Evolutionary conservation across 768 basidiomycete genomes (phyloP).

Genomic region (Tylopilus subfusipes): DNA sequence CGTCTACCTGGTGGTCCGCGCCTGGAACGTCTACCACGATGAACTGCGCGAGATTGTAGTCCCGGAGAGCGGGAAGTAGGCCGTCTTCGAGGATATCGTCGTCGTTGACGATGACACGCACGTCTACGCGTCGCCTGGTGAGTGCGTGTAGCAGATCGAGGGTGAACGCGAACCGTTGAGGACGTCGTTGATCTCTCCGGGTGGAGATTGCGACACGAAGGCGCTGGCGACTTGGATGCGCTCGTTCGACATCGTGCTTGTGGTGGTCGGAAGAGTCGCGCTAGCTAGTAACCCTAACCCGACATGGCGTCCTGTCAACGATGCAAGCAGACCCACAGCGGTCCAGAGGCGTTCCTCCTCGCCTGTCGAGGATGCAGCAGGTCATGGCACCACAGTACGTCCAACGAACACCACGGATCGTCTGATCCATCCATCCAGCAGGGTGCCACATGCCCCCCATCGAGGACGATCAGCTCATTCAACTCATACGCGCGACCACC

Average conservation of each 20-base stretch:
- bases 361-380: constrained; percentile 32
- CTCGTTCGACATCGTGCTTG: constrained; percentile 48
- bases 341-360: constrained; percentile 32
- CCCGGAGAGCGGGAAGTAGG: constrained; percentile 69
- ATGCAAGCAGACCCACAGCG: constrained; percentile 24
- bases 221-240: constrained; percentile 69
- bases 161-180: constrained; percentile 62
- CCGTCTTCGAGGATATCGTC: constrained; percentile 80
- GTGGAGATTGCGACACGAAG: constrained; percentile 87
- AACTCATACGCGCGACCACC: constrained; percentile 24
- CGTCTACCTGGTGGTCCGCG: constrained; percentile 65
- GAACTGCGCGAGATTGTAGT: constrained; percentile 89
- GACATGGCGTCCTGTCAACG: constrained; percentile 18
- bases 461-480: constrained; percentile 24
- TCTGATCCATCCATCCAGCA: constrained; percentile 3
- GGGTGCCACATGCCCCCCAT: constrained; percentile 34
- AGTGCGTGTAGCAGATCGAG: not conserved
- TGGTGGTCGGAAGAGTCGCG: constrained; percentile 22
- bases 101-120: constrained; percentile 84
- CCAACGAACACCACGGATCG: not conserved
- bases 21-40: constrained; percentile 83
- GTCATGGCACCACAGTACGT: constrained; percentile 35
- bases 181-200: constrained; percentile 96
- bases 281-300: constrained; percentile 27
- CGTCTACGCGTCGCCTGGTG: constrained; percentile 50